phyloP scores from a whole-genome alignment of 1,284 basidiomycete species.

The Naganishia albida region DNA sequence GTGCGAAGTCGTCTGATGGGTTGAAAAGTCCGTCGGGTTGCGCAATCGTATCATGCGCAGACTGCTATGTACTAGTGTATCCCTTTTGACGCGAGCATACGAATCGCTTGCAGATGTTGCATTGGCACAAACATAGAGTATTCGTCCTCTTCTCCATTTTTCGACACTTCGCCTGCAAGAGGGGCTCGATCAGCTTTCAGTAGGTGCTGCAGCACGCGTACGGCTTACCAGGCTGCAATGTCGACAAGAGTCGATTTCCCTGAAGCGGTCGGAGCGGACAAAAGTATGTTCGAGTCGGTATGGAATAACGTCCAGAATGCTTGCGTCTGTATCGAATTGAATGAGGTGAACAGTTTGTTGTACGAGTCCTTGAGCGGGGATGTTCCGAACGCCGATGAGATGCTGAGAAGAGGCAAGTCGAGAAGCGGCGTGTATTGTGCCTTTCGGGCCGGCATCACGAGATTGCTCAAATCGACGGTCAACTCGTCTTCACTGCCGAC shows the following conservation, averaged over 20 bases:
- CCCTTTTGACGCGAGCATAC: conserved; percentile 44
- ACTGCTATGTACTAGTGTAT: conserved; percentile 24
- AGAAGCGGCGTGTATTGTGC: conserved; percentile 69
- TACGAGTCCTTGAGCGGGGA: conserved; percentile 59
- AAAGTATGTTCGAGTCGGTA: conserved; percentile 69
- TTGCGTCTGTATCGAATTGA: conserved; percentile 91
- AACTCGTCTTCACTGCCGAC: conserved; percentile 82
- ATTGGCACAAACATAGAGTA: conserved; percentile 36
- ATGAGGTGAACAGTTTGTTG: conserved; percentile 57
- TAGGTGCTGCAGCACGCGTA: not conserved
- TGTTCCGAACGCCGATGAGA: conserved; percentile 59
- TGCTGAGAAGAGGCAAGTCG: conserved; percentile 76
- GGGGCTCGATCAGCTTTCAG: not conserved
- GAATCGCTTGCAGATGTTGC: conserved; percentile 49
- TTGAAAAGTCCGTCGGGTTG: conserved; percentile 40
- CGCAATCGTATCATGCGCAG: conserved; percentile 33
- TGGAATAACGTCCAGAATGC: conserved; percentile 79
- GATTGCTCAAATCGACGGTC: conserved; percentile 64
- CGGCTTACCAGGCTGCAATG: conserved; percentile 67
- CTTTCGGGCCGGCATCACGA: conserved; percentile 75
- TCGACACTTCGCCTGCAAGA: conserved; percentile 25
- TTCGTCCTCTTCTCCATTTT: conserved; percentile 12
- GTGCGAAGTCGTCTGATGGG: conserved; percentile 33
- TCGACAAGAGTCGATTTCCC: conserved; percentile 80
- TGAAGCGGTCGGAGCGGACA: conserved; percentile 77